A percentile compares a stretch with the other conserved stretches of the same genome.
phyloP scores from a whole-genome alignment of 2,329 filamentous ascomycete genomes.

The Neonectria coccinea region DNA sequence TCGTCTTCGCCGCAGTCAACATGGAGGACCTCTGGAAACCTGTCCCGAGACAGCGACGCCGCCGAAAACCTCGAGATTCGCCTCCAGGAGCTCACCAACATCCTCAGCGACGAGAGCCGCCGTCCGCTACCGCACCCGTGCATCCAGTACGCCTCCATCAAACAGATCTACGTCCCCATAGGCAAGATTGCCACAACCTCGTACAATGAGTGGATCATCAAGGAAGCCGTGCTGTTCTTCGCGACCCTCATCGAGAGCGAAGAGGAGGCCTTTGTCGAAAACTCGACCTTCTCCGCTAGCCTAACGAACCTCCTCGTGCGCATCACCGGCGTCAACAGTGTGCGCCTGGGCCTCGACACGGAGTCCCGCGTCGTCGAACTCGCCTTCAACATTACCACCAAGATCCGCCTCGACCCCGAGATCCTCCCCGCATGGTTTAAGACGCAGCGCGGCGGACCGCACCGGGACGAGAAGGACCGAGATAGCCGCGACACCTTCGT shows the following conservation, averaged over 20 bases:
- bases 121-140: slow-evolving; percentile 91
- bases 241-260: slow-evolving; percentile 95
- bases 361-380: slow-evolving; percentile 92
- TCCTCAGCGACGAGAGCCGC: slow-evolving; percentile 90
- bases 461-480: slow-evolving; percentile 54
- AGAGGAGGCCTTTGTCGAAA: slow-evolving; percentile 94
- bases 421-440: slow-evolving; percentile 95
- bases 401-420: slow-evolving; percentile 88
- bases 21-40: slow-evolving; percentile 72
- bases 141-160: slow-evolving; percentile 85
- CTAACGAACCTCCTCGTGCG: slow-evolving; percentile 87
- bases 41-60: slow-evolving; percentile 69
- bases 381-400: slow-evolving; percentile 95
- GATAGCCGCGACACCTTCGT: slow-evolving; percentile 83
- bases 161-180: slow-evolving; percentile 90
- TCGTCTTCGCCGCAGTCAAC: slow-evolving; percentile 54
- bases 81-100: slow-evolving; percentile 73
- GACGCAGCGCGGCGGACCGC: slow-evolving; percentile 53
- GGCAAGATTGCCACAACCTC: slow-evolving; percentile 89
- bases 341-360: slow-evolving; percentile 81
- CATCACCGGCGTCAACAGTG: slow-evolving; percentile 79
- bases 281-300: slow-evolving; percentile 84
- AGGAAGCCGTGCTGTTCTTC: slow-evolving; percentile 87
- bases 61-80: slow-evolving; percentile 72
- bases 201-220: slow-evolving; percentile 86